Evolutionary conservation across 768 basidiomycete species (phyloP).

Genomic region (Macrolepiota fuliginosa): DNA sequence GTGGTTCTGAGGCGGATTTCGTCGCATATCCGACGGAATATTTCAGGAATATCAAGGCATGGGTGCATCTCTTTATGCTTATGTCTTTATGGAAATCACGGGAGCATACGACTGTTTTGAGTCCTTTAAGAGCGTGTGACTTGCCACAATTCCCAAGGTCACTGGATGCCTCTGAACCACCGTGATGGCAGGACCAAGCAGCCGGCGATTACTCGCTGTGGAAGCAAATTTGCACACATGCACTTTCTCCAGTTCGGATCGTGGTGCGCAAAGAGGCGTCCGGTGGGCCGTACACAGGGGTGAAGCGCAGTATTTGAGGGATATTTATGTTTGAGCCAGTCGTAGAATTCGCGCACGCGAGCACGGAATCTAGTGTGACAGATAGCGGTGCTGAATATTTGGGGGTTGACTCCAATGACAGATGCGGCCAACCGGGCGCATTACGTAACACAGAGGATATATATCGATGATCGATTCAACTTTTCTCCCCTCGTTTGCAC

Average conservation of each 20-base stretch:
- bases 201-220: too few species aligned
- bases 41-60: background rate
- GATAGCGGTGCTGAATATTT: background rate
- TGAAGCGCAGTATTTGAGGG: too few species aligned
- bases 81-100: too few species aligned
- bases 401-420: background rate
- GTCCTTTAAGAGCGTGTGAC: background rate
- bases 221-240: too few species aligned
- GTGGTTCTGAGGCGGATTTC: background rate
- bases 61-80: background rate
- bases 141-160: too few species aligned
- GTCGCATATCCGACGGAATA: background rate
- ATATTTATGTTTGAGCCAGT: too few species aligned
- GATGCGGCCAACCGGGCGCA: background rate
- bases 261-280: too few species aligned
- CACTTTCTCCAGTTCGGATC: too few species aligned
- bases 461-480: conserved; percentile 4
- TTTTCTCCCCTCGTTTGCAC: background rate
- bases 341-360: too few species aligned
- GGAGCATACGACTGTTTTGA: background rate
- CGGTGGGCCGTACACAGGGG: too few species aligned
- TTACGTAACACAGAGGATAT: background rate
- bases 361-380: background rate
- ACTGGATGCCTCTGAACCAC: too few species aligned
- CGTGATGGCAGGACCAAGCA: too few species aligned